Evolutionary conservation across 2,329 filamentous ascomycete genomes (phyloP), one percentile per base, ranked within the genome.

Genomic region (Penicillium verrucosum): DNA sequence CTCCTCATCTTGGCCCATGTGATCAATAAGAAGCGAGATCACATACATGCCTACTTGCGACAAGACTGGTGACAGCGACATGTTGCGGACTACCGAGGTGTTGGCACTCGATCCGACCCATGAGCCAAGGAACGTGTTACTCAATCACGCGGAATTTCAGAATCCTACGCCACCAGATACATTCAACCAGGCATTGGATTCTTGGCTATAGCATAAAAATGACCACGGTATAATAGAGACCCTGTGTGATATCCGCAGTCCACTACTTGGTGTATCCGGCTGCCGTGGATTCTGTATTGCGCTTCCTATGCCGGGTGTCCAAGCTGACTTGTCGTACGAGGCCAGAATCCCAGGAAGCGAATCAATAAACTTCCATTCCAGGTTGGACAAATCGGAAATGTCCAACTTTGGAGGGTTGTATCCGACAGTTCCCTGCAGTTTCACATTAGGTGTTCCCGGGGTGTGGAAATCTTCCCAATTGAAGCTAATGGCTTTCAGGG

Each of bases 191-290:
- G 71, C 9, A n/a, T 46, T 49, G 0, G 57, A 56, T 48, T 71
- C 70, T 8, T 50, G 46, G 10, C 68, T 65, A 42, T 57, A 65
- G 5, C 66, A 2, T 52, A 50, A 44, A 73, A 73, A 41, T 68
- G 62, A 18, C 68, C 69, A 2, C 68, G 64, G 51, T 67, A 71
- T 16, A 73, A 32, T 0, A 72, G 29, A 14, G 66, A 67, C 3
- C 69, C 67, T 1, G 58, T 59, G 38, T 72, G 61, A 42, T 64
- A 73, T 23, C 70, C 69, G 38, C 71, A 73, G 42, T 71, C 70
- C 51, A 61, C 62, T 64, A 3, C 38, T 62, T 1, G 69, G 68
- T 0, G 66, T 70, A 3, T 51, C 55, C 5, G 63, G 54, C 3
- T 50, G 34, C 4, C 50, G 43, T 12, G 59, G 56, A 34, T 64